Conservation (phyloP, 2,329 filamentous ascomycete species). For the Alternaria sp. region DNA sequence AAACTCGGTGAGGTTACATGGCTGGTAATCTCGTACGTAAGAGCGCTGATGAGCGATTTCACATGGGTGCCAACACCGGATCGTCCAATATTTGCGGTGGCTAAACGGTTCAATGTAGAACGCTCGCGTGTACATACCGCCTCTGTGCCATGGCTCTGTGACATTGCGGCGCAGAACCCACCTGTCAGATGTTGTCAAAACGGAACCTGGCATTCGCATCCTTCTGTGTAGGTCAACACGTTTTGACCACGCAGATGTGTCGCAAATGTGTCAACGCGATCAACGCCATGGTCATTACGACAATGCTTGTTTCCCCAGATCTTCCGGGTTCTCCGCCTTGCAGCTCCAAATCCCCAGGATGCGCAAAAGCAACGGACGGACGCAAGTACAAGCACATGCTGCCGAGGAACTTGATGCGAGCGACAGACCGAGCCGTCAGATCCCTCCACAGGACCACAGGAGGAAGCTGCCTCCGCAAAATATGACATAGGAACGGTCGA, state of each 20-base stretch:
- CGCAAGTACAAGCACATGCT: constrained; percentile 18
- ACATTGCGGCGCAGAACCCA: constrained; percentile 1
- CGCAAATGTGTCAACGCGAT: background rate
- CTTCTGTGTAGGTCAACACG: background rate
- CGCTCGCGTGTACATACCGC: constrained; percentile 4
- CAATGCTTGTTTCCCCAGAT: constrained; percentile 22
- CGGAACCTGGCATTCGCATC: background rate
- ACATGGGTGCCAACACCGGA: constrained; percentile 3
- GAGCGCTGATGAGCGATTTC: background rate
- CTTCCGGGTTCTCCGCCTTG: constrained; percentile 17
- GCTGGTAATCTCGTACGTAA: constrained; percentile 6
- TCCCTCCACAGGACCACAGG: constrained; percentile 14
- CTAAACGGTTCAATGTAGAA: background rate
- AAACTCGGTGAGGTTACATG: constrained; percentile 2
- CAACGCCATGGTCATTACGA: background rate
- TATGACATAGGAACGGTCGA: constrained; percentile 21
- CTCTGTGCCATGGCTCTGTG: background rate
- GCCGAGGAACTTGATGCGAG: constrained; percentile 17
- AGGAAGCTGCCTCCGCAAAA: constrained; percentile 14
- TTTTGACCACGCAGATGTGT: background rate
- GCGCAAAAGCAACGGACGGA: background rate
- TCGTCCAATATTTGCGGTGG: background rate
- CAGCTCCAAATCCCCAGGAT: background rate
- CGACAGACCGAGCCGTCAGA: constrained; percentile 26
- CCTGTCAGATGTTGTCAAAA: background rate